These are phyloP conservation scores for Pseudonitzschia multistriata DNA, from an alignment of 108 stramenopile genomes.

Conservation along the genomic window DNA sequence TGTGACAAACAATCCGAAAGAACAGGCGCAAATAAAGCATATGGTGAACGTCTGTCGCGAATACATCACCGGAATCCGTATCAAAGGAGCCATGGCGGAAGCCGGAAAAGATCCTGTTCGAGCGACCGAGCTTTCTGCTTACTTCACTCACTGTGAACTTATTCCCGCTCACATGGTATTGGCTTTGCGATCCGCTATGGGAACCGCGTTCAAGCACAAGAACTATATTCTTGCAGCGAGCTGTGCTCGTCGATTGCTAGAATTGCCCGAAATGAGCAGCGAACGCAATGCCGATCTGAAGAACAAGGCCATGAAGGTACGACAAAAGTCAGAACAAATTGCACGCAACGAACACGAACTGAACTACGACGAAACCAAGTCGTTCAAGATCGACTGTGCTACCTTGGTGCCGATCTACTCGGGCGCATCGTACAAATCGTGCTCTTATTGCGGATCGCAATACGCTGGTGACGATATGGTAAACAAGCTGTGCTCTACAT, in stretches of 20 bases:
- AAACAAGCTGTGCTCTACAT: conserved; percentile 83
- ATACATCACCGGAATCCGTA: conserved; percentile 95
- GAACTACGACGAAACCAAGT: conserved; percentile 94
- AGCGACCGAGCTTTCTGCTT: conserved; percentile 95
- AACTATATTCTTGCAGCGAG: conserved; percentile 96
- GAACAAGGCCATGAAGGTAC: conserved; percentile 93
- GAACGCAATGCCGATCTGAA: conserved; percentile 93
- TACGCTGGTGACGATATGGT: conserved; percentile 69
- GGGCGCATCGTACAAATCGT: conserved; percentile 63
- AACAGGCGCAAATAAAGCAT: conserved; percentile 93
- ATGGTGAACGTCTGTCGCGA: conserved; percentile 91
- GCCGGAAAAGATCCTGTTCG: conserved; percentile 77
- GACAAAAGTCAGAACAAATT: conserved; percentile 97
- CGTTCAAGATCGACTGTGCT: conserved; percentile 91
- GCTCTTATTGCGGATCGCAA: conserved; percentile 86
- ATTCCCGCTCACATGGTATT: conserved; percentile 95
- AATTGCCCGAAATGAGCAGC: conserved; percentile 93
- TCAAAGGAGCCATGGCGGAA: conserved; percentile 86
- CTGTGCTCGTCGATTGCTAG: conserved; percentile 95
- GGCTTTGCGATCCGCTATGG: conserved; percentile 97
- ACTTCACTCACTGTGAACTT: conserved; percentile 99
- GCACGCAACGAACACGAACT: conserved; percentile 94
- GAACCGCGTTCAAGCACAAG: conserved; percentile 97
- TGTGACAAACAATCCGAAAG: conserved; percentile 72
- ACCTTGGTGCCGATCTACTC: conserved; percentile 90